These are phyloP conservation scores for Saxophila tyrrhenica DNA, from an alignment of 495 filamentous ascomycete genomes.

Conservation along the genomic window DNA sequence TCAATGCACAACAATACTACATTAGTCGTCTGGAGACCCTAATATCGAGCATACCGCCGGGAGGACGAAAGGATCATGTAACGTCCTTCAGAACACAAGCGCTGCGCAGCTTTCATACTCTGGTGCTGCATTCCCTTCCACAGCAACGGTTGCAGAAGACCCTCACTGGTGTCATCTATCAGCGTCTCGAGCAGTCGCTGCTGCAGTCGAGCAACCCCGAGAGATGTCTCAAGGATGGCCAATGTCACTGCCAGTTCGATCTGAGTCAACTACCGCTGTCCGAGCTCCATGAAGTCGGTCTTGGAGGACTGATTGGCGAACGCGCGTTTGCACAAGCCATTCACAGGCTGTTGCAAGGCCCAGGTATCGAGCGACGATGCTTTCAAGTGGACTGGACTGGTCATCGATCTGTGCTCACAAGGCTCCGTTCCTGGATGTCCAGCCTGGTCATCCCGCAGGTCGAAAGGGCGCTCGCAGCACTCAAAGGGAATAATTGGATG, in stretches of 20 bases:
- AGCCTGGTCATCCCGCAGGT: slow-evolving; percentile 19
- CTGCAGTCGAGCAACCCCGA: not conserved
- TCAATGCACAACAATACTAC: not conserved
- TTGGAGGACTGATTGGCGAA: slow-evolving; percentile 60
- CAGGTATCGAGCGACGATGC: slow-evolving; percentile 23
- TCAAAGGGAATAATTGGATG: not conserved
- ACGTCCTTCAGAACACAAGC: not conserved
- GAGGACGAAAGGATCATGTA: not conserved
- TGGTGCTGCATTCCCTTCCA: slow-evolving; percentile 22
- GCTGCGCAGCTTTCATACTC: slow-evolving; percentile 11
- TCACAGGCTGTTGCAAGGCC: slow-evolving; percentile 19
- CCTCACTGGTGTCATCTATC: slow-evolving; percentile 21
- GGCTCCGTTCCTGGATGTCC: slow-evolving; percentile 41
- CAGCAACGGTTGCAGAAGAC: slow-evolving; percentile 22
- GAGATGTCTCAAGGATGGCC: not conserved
- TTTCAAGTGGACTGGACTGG: slow-evolving; percentile 28
- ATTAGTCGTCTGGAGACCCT: not conserved
- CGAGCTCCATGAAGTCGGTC: slow-evolving; percentile 54
- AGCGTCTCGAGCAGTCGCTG: slow-evolving; percentile 13
- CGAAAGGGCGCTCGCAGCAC: slow-evolving; percentile 5
- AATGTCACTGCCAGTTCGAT: slow-evolving; percentile 3
- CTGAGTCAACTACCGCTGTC: slow-evolving; percentile 5
- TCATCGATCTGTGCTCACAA: slow-evolving; percentile 44
- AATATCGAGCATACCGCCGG: not conserved
- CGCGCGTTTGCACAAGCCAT: slow-evolving; percentile 15